Percentiles rank a stretch among this genome's conserved stretches.
phyloP scores from a whole-genome alignment of 2,329 filamentous ascomycete species.

The Aspergillus aculeatus region DNA sequence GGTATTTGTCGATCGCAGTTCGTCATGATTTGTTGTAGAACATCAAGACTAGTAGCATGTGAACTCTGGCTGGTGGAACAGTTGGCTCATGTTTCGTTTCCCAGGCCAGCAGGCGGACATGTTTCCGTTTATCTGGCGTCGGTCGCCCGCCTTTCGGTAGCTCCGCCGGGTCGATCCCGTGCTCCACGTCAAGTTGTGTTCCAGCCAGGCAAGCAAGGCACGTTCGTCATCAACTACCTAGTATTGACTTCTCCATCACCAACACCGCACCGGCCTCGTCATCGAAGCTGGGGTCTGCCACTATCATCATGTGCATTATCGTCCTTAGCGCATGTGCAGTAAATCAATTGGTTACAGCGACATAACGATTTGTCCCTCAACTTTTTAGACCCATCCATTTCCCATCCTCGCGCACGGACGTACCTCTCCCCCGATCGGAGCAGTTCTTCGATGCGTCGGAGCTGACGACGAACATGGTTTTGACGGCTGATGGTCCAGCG shows the following conservation, averaged over 20 bases:
- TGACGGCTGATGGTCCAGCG: conserved; percentile 8
- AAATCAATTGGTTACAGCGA: not conserved
- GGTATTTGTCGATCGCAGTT: conserved; percentile 20
- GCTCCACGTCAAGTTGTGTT: not conserved
- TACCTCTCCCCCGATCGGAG: conserved; percentile 2
- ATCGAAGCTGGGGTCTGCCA: not conserved
- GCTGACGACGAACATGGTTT: conserved; percentile 12
- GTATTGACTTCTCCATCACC: not conserved
- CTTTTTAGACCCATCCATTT: not conserved
- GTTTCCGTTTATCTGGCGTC: conserved; percentile 9
- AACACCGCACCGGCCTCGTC: not conserved
- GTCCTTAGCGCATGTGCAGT: not conserved
- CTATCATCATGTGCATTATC: not conserved
- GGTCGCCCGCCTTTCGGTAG: conserved; percentile 4
- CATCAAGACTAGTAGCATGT: conserved; percentile 9
- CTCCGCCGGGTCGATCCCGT: conserved; percentile 1
- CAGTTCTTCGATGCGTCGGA: conserved; percentile 13
- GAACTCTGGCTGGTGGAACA: conserved; percentile 1
- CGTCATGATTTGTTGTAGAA: conserved; percentile 39
- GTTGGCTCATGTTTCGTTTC: not conserved
- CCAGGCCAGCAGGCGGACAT: conserved; percentile 2
- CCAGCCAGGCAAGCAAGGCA: not conserved
- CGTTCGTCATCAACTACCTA: not conserved
- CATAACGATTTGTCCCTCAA: not conserved
- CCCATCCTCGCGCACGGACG: not conserved